Evolutionary conservation across 179 eudicot genomes (phyloP), one percentile per base, ranked within the genome.

Genomic region (Beta macrorhiza): DNA sequence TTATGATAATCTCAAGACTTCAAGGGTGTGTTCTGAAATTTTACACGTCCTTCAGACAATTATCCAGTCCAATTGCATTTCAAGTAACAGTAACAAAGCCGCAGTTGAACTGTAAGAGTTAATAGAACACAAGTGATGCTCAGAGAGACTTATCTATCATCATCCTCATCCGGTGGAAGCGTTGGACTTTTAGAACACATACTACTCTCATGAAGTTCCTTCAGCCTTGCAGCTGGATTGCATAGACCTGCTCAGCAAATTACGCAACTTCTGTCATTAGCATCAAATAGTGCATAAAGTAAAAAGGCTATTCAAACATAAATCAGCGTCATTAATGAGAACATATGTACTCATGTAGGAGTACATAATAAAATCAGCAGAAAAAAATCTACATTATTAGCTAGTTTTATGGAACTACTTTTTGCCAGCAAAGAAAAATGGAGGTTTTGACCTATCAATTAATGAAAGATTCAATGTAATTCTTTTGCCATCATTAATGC

Each of bases 171-270:
- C 10, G 90, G 82, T 25, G 89, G 91, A 76, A 89, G 86, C 5
- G 93, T 91, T 16, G 93, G 93, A 81, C 92, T 91, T 74, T 88
- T 85, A 16, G 93, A 88, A 53, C 93, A 91, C 83, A 89, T 67
- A 67, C 57, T 83, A 44, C 78, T 88, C 55, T 88, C 63, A 67
- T 91, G 93, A 77, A 91, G 93, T 67, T 91, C 91, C 82, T 85
- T 84, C 82, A 91, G 81, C 70, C 88, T 88, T 64, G 70, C 82
- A 16, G 86, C 87, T 45, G 92, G 92, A 77, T 91, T 89, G 89
- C 93, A 91, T 29, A 91, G 79, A 68, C 93, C 93, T 91, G 83
- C 20, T 63, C 25, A 72, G 55, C 25, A n/a, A 25, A 76, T 61
- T 77, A 44, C 63, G n/a, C 42, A 12, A 12, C 17, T 57, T 61